Conservation (phyloP, 2,329 filamentous ascomycete species). For the Phialophora verrucosa region DNA sequence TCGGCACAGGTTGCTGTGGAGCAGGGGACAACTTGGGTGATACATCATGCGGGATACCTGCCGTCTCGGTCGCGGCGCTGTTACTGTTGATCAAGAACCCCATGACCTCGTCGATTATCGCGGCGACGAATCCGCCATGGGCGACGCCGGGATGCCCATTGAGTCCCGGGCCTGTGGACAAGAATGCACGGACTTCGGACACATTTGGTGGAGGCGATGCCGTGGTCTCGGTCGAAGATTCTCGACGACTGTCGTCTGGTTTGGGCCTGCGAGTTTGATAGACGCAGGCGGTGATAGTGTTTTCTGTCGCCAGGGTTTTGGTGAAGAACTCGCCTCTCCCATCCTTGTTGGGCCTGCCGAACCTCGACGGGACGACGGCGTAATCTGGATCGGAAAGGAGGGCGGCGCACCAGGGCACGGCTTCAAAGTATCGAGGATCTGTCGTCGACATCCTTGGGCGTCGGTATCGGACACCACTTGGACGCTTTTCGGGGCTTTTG, state of each 20-base stretch:
- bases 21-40: not conserved
- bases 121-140: conserved; percentile 17
- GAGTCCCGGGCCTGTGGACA: conserved; percentile 8
- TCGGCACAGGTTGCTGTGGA: not conserved
- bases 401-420: not conserved
- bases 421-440: not conserved
- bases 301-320: conserved; percentile 10
- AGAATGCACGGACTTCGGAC: conserved; percentile 7
- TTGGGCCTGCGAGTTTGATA: conserved; percentile 2
- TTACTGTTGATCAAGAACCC: conserved; percentile 17
- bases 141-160: conserved; percentile 16
- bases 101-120: conserved; percentile 18
- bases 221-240: not conserved
- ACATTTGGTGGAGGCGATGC: not conserved
- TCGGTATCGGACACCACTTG: not conserved
- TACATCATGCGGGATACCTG: not conserved
- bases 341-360: conserved; percentile 6
- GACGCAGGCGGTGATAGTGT: conserved; percentile 5
- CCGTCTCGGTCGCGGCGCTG: not conserved
- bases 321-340: conserved; percentile 16
- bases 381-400: conserved; percentile 5
- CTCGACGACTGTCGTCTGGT: not conserved
- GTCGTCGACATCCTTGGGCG: not conserved
- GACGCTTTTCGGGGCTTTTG: not conserved
- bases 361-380: conserved; percentile 3